A percentile compares a stretch with the other conserved stretches of the same genome.
Conservation (phyloP, 2,329 filamentous ascomycete species). For the Talaromyces sp. region DNA sequence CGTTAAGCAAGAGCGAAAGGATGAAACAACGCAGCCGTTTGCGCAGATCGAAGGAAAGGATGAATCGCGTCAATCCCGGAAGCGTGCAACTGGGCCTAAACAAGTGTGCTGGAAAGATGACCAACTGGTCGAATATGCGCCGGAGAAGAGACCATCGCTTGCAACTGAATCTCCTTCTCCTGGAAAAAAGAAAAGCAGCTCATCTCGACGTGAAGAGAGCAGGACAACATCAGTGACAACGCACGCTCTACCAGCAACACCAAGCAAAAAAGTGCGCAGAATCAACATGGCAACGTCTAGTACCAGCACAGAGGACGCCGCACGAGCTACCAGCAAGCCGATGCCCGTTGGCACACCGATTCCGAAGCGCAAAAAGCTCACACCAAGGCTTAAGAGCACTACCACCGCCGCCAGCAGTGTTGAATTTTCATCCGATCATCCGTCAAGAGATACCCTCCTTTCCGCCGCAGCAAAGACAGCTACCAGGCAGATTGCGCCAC, state of each 20-base stretch:
- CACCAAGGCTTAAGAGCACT: slow-evolving; percentile 34
- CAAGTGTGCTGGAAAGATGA: slow-evolving; percentile 39
- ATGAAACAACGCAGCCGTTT: slow-evolving; percentile 1
- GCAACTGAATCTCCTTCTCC: slow-evolving; percentile 14
- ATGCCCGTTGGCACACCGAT: slow-evolving; percentile 26
- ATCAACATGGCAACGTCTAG: slow-evolving; percentile 15
- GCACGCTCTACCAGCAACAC: slow-evolving; percentile 18
- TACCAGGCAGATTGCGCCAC: slow-evolving; percentile 3
- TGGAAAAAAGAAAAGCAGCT: slow-evolving; percentile 24
- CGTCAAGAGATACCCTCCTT: background rate
- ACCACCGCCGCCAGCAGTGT: slow-evolving; percentile 20
- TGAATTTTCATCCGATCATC: background rate
- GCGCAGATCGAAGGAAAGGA: slow-evolving; percentile 6
- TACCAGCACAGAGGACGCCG: background rate
- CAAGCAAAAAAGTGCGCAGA: slow-evolving; percentile 20
- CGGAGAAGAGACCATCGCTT: background rate
- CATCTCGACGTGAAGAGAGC: slow-evolving; percentile 8
- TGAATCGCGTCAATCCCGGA: background rate
- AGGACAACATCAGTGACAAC: background rate
- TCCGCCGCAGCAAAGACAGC: background rate
- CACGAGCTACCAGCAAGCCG: slow-evolving; percentile 11
- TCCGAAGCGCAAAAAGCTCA: slow-evolving; percentile 35
- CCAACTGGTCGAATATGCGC: slow-evolving; percentile 35
- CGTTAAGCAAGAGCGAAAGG: slow-evolving; percentile 23
- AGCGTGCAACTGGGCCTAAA: slow-evolving; percentile 27